Conservation (phyloP, 1,284 basidiomycete species). For the Athelia sp. region DNA sequence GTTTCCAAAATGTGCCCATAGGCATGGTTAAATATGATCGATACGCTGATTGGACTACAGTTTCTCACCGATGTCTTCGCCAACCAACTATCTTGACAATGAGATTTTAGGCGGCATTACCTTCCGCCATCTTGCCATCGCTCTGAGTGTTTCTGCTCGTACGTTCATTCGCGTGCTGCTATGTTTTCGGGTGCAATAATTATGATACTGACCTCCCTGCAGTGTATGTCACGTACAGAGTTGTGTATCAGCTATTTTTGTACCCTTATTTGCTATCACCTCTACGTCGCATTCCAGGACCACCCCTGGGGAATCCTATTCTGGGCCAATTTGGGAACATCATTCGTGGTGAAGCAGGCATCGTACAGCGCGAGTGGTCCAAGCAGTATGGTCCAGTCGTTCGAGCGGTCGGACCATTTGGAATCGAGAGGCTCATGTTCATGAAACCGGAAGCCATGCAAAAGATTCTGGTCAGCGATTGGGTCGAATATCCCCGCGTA, state of each 20-base stretch:
- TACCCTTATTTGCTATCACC: slow-evolving; percentile 38
- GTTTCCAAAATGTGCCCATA: too few relatives aligned
- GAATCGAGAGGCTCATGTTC: slow-evolving; percentile 40
- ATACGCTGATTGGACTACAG: too few relatives aligned
- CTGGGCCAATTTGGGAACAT: slow-evolving; percentile 29
- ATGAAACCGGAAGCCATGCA: slow-evolving; percentile 36
- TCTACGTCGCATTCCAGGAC: slow-evolving; percentile 37
- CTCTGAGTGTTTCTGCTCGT: too few relatives aligned
- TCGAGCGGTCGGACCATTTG: slow-evolving; percentile 38
- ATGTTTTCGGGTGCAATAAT: too few relatives aligned
- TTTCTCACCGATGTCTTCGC: too few relatives aligned
- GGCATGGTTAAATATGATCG: too few relatives aligned
- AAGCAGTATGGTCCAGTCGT: slow-evolving; percentile 38
- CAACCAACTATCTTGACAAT: too few relatives aligned
- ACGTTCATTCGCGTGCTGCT: too few relatives aligned
- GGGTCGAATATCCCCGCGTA: slow-evolving; percentile 41
- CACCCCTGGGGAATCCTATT: slow-evolving; percentile 30
- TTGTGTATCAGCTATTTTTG: slow-evolving; percentile 25
- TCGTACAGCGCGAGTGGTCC: slow-evolving; percentile 40
- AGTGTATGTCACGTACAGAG: slow-evolving; percentile 5
- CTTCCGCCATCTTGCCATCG: too few relatives aligned
- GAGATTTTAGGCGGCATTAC: too few relatives aligned
- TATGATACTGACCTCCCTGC: slow-evolving; percentile 15
- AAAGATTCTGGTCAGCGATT: slow-evolving; percentile 38
- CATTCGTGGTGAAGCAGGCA: slow-evolving; percentile 35